These are phyloP conservation scores for Silybum marianum DNA, from an alignment of 129 eudicot species.

Conservation along the genomic window DNA sequence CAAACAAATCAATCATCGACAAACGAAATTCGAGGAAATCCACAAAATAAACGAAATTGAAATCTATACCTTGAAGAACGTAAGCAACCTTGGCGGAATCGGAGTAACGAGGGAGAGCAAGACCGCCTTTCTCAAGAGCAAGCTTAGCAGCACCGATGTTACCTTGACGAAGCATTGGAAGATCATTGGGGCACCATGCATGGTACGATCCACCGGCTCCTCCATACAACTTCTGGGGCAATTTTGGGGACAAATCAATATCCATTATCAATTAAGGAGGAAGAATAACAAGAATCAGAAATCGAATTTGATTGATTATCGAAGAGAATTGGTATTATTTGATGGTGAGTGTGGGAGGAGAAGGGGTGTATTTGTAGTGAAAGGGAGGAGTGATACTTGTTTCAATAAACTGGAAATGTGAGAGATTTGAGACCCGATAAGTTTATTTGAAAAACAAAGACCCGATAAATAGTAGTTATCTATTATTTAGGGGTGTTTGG, in stretches of 20 bases:
- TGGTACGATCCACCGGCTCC: conserved; percentile 69
- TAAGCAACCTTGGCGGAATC: conserved; percentile 85
- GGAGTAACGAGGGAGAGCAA: conserved; percentile 73
- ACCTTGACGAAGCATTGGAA: conserved; percentile 67
- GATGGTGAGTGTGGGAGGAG: conserved; percentile 13
- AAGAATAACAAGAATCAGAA: background rate
- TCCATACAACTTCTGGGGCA: conserved; percentile 57
- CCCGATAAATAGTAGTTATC: background rate
- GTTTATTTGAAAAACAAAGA: background rate
- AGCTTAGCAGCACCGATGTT: conserved; percentile 84
- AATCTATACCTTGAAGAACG: conserved; percentile 73
- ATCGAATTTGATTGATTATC: background rate
- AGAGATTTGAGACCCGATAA: conserved; percentile 15
- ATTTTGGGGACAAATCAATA: conserved; percentile 63
- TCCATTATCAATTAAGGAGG: conserved; percentile 39
- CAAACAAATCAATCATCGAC: background rate
- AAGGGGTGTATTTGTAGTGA: conserved; percentile 32
- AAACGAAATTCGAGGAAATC: background rate
- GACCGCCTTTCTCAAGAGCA: conserved; percentile 58
- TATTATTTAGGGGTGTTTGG: too few species aligned
- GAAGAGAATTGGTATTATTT: background rate
- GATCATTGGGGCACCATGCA: conserved; percentile 75
- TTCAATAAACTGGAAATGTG: conserved; percentile 19
- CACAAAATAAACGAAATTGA: background rate
- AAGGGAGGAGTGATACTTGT: background rate